A percentile compares a stretch with the other conserved stretches of the same genome.
Conservation (phyloP, 495 filamentous ascomycete species). For the Tuber magnatum region DNA sequence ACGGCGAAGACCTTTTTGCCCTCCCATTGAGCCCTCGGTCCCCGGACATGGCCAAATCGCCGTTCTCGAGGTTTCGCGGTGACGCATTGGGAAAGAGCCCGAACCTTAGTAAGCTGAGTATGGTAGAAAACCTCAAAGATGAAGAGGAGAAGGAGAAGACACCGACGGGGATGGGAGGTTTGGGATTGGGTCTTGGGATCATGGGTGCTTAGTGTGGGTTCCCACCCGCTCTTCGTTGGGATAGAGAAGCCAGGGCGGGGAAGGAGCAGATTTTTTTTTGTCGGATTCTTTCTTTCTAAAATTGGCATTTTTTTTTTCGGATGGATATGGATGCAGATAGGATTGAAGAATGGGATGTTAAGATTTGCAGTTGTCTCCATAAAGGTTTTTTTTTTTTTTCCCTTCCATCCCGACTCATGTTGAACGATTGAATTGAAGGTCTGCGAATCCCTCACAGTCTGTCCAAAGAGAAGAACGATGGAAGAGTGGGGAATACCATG, state of each 20-base stretch:
- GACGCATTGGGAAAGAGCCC: slow-evolving; percentile 19
- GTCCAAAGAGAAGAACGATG: background rate
- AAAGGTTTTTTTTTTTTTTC: background rate
- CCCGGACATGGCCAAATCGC: slow-evolving; percentile 36
- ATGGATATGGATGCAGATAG: background rate
- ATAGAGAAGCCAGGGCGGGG: background rate
- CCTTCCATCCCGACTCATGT: background rate
- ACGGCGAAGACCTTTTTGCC: slow-evolving; percentile 39
- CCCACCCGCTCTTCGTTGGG: background rate
- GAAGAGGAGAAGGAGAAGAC: slow-evolving; percentile 1
- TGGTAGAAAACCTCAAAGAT: background rate
- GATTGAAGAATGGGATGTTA: background rate
- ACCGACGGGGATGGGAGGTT: background rate
- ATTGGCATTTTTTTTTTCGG: background rate
- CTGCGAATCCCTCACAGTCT: background rate
- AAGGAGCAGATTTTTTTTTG: background rate
- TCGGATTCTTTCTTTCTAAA: background rate
- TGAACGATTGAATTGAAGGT: background rate
- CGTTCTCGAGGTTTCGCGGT: slow-evolving; percentile 39
- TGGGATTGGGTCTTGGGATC: background rate
- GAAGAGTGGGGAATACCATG: background rate
- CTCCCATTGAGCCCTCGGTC: slow-evolving; percentile 36
- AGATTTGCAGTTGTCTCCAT: background rate
- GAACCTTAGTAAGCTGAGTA: background rate
- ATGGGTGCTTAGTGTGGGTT: background rate